Percentiles rank a stretch among this genome's conserved stretches.
Evolutionary conservation across 225 moss, liverwort and hornwort species (phyloP).

Genomic region (Asterella californica): DNA sequence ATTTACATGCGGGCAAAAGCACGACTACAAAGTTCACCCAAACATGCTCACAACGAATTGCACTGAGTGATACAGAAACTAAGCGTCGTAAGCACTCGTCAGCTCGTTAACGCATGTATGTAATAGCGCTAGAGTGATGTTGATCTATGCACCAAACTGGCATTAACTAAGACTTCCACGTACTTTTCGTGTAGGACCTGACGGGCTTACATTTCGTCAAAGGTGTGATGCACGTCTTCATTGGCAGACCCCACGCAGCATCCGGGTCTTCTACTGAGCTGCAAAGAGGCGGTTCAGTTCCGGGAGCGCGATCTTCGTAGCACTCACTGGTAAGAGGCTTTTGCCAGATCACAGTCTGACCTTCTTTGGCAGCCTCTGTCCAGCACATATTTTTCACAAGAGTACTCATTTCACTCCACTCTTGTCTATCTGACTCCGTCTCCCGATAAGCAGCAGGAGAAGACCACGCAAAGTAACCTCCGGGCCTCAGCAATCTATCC

Average conservation of each 20-base stretch:
- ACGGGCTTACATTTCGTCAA: conserved; percentile 83
- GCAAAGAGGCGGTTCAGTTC: conserved; percentile 75
- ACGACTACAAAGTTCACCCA: neutral
- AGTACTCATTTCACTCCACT: conserved; percentile 81
- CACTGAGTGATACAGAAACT: neutral
- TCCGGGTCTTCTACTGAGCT: conserved; percentile 65
- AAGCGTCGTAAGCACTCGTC: no score
- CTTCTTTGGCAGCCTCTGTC: conserved; percentile 84
- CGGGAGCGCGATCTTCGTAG: conserved; percentile 72
- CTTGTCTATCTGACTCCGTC: conserved; percentile 51
- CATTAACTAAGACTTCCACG: no score
- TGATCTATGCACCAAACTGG: no score
- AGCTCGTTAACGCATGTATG: no score
- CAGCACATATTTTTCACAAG: conserved; percentile 92
- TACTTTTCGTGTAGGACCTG: no score
- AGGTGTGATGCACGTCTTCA: conserved; percentile 92
- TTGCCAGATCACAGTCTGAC: conserved; percentile 92
- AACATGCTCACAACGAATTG: neutral
- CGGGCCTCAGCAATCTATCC: conserved; percentile 84
- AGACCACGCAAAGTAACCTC: conserved; percentile 98
- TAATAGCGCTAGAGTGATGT: no score
- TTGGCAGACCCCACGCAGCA: conserved; percentile 68
- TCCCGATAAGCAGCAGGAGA: conserved; percentile 92
- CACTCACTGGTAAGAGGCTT: conserved; percentile 83
- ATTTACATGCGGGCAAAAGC: neutral